phyloP scores from a whole-genome alignment of 1,284 basidiomycete species.

The Chalciporus sp. region DNA sequence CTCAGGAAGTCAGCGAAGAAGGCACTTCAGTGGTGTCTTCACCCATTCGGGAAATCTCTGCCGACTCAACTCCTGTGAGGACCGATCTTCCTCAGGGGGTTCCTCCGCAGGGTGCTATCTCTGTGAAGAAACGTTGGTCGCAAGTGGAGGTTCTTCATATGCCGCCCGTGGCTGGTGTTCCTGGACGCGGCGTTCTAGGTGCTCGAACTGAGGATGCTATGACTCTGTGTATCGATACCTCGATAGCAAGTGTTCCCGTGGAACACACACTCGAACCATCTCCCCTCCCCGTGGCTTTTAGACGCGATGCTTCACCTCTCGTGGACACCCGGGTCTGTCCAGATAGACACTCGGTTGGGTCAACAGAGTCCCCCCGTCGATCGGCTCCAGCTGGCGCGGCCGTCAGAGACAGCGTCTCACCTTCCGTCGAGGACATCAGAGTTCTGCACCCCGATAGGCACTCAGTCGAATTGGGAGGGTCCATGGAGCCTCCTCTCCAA shows the following conservation, averaged over 20 bases:
- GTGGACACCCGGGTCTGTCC: not conserved
- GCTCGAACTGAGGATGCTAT: not conserved
- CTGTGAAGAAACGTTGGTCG: constrained; percentile 1
- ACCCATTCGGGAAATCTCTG: not conserved
- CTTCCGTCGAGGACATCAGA: not conserved
- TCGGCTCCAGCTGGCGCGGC: too few relatives aligned
- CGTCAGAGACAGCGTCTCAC: not conserved
- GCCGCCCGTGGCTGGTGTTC: not conserved
- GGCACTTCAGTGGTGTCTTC: not conserved
- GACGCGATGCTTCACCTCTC: not conserved
- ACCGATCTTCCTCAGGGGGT: constrained; percentile 1
- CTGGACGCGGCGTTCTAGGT: not conserved
- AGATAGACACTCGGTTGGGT: not conserved
- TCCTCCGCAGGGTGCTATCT: not conserved
- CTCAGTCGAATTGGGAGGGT: not conserved
- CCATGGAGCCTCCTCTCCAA: too few relatives aligned
- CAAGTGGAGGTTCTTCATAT: not conserved
- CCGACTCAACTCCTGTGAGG: not conserved
- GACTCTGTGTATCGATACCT: not conserved
- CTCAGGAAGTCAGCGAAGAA: not conserved
- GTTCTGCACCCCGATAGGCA: too few relatives aligned
- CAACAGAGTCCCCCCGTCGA: too few relatives aligned
- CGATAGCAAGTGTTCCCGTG: not conserved
- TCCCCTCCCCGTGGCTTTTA: not conserved
- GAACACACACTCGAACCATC: not conserved